A percentile compares a stretch with the other conserved stretches of the same genome.
Conservation (phyloP, 2,329 filamentous ascomycete species). For the Botrytis squamosa region DNA sequence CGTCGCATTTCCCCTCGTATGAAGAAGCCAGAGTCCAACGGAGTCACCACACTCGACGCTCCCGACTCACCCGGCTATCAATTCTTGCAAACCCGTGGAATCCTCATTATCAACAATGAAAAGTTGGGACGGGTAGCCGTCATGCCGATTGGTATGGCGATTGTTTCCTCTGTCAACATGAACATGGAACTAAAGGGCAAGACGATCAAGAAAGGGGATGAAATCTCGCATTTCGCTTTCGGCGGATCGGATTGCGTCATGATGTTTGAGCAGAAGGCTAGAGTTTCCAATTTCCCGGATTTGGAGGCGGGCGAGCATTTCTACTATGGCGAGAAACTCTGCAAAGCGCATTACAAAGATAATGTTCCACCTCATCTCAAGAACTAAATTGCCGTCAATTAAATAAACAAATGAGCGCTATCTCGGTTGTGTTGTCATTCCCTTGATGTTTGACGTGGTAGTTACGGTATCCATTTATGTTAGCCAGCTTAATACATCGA, state of each 20-base stretch:
- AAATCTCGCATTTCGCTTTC: conserved; percentile 46
- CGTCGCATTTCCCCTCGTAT: conserved; percentile 22
- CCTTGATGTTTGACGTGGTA: background rate
- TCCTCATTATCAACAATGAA: conserved; percentile 43
- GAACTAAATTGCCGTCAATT: background rate
- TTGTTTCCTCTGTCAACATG: conserved; percentile 44
- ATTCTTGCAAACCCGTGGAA: conserved; percentile 43
- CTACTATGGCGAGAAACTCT: conserved; percentile 15
- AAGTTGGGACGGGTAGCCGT: conserved; percentile 42
- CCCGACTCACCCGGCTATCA: conserved; percentile 44
- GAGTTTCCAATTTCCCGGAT: conserved; percentile 12
- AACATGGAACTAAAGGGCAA: conserved; percentile 29
- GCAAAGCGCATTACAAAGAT: conserved; percentile 13
- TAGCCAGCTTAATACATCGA: background rate
- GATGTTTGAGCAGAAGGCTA: conserved; percentile 38
- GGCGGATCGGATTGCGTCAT: conserved; percentile 46
- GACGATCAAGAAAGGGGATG: conserved; percentile 42
- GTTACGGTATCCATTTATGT: background rate
- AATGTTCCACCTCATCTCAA: background rate
- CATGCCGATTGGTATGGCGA: conserved; percentile 47
- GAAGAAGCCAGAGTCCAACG: background rate
- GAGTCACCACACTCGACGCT: conserved; percentile 29
- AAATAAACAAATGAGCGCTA: background rate
- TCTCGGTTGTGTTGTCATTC: background rate
- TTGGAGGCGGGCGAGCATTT: conserved; percentile 15